Base-by-base conservation (phyloP, 208 protist genomes). In the Acanthamoeba royreba region DNA sequence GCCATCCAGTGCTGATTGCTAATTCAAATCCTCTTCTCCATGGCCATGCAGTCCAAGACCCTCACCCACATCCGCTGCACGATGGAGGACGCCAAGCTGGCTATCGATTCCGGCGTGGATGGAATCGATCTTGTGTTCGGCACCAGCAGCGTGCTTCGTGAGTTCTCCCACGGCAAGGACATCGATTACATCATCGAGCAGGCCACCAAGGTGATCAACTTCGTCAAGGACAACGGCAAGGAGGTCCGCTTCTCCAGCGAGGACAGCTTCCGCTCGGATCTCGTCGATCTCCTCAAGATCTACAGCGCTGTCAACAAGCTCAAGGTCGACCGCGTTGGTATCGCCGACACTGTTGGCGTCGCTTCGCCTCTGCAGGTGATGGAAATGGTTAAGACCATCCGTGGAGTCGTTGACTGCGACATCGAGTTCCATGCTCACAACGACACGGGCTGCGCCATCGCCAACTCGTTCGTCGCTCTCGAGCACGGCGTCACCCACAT, bases 221-320 rank as follows among this genome's bases (percentile, higher is more conserved):
- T 95, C 66, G 94, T 97, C 25, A 72, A 97, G 94, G 55, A 81
- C 5, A 35, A 96, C 53, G 96, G 96, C 40, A 28, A 95, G 31
- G 95, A 97, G 94, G 89, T 97, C n/a, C 95, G 96, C 0, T 98
- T 97, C 92, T 95, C 87, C 35, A 97, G 96, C 66, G 96, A 98
- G 69, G 96, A 98, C 92, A 96, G 96, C 25, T 98, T 97, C 90
- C 92, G 97, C 33, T 94, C 61, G n/a, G 93, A 98, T 47, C 79
- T 93, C 28, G 86, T 49, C 19, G 96, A 98, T 81, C 74, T 97
- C 5, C 43, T 97, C 31, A 45, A 85, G 42, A 96, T 97, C 55
- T 97, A 97, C 93, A 49, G 22, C 35, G 95, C 93, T n/a, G 91
- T 96, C 25, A 93, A 95, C 63, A 93, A 97, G 90, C 45, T 97